Conservation (phyloP, 2,329 filamentous ascomycete species). For the Talaromyces funiculosus region DNA sequence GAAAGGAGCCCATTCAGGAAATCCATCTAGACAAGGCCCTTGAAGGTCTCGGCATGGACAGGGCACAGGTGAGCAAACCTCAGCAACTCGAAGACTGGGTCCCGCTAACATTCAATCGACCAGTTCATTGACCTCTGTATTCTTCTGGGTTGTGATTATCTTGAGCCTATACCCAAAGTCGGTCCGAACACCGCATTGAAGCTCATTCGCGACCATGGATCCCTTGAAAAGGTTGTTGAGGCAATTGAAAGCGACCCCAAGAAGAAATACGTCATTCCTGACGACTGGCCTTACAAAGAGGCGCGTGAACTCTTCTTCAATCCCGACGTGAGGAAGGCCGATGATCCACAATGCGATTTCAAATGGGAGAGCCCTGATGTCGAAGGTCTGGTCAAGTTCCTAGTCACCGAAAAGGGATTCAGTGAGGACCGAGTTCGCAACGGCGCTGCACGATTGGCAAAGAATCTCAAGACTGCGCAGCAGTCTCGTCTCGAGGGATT, state of each 20-base stretch:
- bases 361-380: slow-evolving; percentile 95
- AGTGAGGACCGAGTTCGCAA: slow-evolving; percentile 86
- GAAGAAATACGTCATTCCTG: slow-evolving; percentile 76
- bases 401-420: slow-evolving; percentile 94
- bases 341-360: slow-evolving; percentile 86
- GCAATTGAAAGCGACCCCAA: slow-evolving; percentile 69
- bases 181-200: slow-evolving; percentile 89
- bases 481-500: slow-evolving; percentile 92
- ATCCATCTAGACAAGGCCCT: slow-evolving; percentile 83
- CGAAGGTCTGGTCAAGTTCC: slow-evolving; percentile 80
- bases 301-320: slow-evolving; percentile 87
- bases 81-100: too few relatives aligned
- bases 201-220: slow-evolving; percentile 85
- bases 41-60: slow-evolving; percentile 81
- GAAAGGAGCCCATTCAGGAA: slow-evolving; percentile 96
- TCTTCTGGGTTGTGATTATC: slow-evolving; percentile 92
- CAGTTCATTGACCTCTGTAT: slow-evolving; percentile 98
- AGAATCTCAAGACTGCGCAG: slow-evolving; percentile 85
- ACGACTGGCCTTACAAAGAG: slow-evolving; percentile 95
- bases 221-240: slow-evolving; percentile 80
- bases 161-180: slow-evolving; percentile 92
- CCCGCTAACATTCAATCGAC: not conserved
- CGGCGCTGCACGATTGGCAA: slow-evolving; percentile 71
- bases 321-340: slow-evolving; percentile 78
- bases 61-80: slow-evolving; percentile 59